Percentiles rank a stretch among this genome's conserved stretches.
Conservation (phyloP, 2,329 filamentous ascomycete species). For the Scytalidium sp. region DNA sequence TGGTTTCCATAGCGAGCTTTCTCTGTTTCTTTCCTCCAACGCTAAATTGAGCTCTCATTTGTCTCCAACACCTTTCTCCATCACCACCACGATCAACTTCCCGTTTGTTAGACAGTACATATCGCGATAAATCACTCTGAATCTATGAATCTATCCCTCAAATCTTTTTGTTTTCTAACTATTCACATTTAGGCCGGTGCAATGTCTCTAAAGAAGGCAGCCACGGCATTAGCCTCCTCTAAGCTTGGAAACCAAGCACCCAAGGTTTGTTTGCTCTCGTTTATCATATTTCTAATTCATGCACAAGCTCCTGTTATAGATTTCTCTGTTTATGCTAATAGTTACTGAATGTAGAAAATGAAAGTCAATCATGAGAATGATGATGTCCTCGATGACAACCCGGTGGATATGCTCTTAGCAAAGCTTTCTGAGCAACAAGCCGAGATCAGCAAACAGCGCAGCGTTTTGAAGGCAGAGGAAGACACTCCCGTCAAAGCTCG, state of each 20-base stretch:
- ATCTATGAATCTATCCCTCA: background rate
- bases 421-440: constrained; percentile 71
- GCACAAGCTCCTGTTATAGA: constrained; percentile 1
- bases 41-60: background rate
- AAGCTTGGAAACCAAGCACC: constrained; percentile 53
- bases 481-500: constrained; percentile 20
- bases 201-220: constrained; percentile 29
- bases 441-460: constrained; percentile 56
- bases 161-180: background rate
- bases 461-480: constrained; percentile 41
- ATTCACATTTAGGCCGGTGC: constrained; percentile 13
- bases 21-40: background rate
- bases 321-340: constrained; percentile 16
- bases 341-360: constrained; percentile 36
- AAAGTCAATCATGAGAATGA: constrained; percentile 43
- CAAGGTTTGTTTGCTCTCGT: constrained; percentile 41
- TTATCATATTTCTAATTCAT: background rate
- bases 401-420: constrained; percentile 71
- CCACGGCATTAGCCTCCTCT: constrained; percentile 47
- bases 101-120: background rate
- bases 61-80: background rate
- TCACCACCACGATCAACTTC: background rate
- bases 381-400: constrained; percentile 37
- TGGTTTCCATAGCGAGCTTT: background rate
- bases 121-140: background rate